Evolutionary conservation across 2,329 filamentous ascomycete species (phyloP).

Genomic region (Podosphaera leucotricha): DNA sequence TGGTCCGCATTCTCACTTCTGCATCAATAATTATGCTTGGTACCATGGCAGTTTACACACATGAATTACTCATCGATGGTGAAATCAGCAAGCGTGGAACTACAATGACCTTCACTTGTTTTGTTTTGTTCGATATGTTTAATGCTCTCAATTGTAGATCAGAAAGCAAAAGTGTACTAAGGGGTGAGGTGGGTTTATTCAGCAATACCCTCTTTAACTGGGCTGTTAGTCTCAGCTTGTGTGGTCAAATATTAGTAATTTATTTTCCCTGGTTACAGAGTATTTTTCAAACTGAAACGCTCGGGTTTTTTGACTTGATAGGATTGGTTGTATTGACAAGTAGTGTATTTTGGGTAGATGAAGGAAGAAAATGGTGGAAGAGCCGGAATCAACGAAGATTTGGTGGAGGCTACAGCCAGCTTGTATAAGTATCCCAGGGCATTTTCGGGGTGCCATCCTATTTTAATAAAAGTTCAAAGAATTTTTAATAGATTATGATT

Average conservation of each 20-base stretch:
- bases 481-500: too few relatives aligned
- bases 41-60: constrained; percentile 74
- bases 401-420: constrained; percentile 39
- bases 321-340: constrained; percentile 55
- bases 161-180: constrained; percentile 68
- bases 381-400: constrained; percentile 30
- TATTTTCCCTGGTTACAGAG: constrained; percentile 86
- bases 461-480: neutral
- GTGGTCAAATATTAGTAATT: constrained; percentile 75
- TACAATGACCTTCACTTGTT: constrained; percentile 98
- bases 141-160: constrained; percentile 86
- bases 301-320: constrained; percentile 51
- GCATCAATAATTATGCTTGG: constrained; percentile 79
- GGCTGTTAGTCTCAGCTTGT: constrained; percentile 63
- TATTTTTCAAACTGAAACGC: constrained; percentile 84
- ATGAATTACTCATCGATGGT: constrained; percentile 53
- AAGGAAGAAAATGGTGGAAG: constrained; percentile 59
- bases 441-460: neutral
- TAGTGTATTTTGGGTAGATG: constrained; percentile 86
- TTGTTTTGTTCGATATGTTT: constrained; percentile 99
- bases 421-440: constrained; percentile 22
- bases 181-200: constrained; percentile 63
- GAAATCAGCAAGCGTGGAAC: constrained; percentile 80
- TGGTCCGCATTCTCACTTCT: constrained; percentile 68
- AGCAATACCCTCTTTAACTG: constrained; percentile 92